A percentile compares a stretch with the other conserved stretches of the same genome.
phyloP scores from a whole-genome alignment of 148 eudicot species.

The Nyssa sinensis region DNA sequence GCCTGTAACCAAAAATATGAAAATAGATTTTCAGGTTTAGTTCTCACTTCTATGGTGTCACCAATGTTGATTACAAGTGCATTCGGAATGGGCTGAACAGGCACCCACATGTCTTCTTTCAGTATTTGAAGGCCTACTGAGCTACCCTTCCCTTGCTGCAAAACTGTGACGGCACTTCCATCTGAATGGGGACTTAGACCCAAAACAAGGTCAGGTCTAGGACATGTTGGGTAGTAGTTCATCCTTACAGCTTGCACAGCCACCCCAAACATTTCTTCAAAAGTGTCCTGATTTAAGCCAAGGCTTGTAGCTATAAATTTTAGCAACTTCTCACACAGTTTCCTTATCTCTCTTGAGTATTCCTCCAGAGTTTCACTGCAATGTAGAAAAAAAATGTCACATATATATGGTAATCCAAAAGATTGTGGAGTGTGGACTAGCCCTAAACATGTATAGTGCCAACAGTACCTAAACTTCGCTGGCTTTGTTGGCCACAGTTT shows the following conservation, averaged over 20 bases:
- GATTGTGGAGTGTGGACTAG: too few species aligned
- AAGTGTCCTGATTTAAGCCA: conserved; percentile 41
- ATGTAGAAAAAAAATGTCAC: neutral
- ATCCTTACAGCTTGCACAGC: conserved; percentile 81
- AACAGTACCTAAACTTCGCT: conserved; percentile 52
- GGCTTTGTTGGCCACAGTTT: conserved; percentile 84
- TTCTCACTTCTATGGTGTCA: conserved; percentile 75
- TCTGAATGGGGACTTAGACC: conserved; percentile 98
- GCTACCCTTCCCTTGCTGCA: conserved; percentile 69
- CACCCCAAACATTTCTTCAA: conserved; percentile 76
- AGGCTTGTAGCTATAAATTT: conserved; percentile 66
- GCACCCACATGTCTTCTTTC: conserved; percentile 68
- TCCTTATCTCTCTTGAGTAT: conserved; percentile 64
- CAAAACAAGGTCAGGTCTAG: conserved; percentile 85
- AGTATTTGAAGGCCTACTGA: conserved; percentile 79
- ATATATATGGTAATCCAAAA: neutral
- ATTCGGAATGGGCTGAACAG: conserved; percentile 64
- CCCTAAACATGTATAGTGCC: too few species aligned
- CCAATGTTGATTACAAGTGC: conserved; percentile 90
- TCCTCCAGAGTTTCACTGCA: conserved; percentile 64
- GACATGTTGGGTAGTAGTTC: conserved; percentile 96
- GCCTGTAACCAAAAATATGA: neutral
- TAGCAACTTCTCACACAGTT: conserved; percentile 52
- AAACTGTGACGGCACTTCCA: conserved; percentile 92
- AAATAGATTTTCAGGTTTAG: neutral